Evolutionary conservation across 1,284 basidiomycete genomes (phyloP).

Genomic region (Ustilago lituana): DNA sequence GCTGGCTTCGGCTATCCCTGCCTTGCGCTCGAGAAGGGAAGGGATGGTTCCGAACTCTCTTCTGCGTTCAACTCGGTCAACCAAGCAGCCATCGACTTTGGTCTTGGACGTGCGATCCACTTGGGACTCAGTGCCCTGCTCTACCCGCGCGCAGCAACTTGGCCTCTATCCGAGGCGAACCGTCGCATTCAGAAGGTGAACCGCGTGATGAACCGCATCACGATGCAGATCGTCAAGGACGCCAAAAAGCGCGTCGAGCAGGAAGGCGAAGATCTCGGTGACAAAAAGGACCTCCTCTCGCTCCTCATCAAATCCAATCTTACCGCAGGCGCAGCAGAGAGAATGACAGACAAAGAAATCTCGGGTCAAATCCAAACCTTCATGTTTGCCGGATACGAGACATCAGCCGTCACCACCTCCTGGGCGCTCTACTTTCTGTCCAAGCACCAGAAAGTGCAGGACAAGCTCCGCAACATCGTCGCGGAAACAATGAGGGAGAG

Average conservation of each 20-base stretch:
- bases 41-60: slow-evolving; percentile 33
- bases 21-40: slow-evolving; percentile 45
- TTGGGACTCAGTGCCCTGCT: slow-evolving; percentile 29
- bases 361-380: slow-evolving; percentile 81
- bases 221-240: slow-evolving; percentile 26
- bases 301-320: slow-evolving; percentile 38
- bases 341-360: slow-evolving; percentile 76
- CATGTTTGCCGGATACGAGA: slow-evolving; percentile 83
- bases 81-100: slow-evolving; percentile 45
- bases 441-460: slow-evolving; percentile 74
- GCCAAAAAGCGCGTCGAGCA: slow-evolving; percentile 15
- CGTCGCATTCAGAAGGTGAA: slow-evolving; percentile 35
- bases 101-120: slow-evolving; percentile 31
- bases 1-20: slow-evolving; percentile 61
- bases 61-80: slow-evolving; percentile 40
- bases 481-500: slow-evolving; percentile 4
- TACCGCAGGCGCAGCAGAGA: slow-evolving; percentile 67
- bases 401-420: slow-evolving; percentile 78
- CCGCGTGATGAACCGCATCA: slow-evolving; percentile 32
- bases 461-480: slow-evolving; percentile 39
- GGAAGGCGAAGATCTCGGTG: slow-evolving; percentile 30
- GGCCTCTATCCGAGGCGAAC: slow-evolving; percentile 38
- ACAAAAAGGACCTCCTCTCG: slow-evolving; percentile 40
- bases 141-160: slow-evolving; percentile 26
- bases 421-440: slow-evolving; percentile 81